Percentiles rank a stretch among this genome's conserved stretches.
Evolutionary conservation across 805 yeast genomes (phyloP).

Genomic region (Peterozyma xylosa): DNA sequence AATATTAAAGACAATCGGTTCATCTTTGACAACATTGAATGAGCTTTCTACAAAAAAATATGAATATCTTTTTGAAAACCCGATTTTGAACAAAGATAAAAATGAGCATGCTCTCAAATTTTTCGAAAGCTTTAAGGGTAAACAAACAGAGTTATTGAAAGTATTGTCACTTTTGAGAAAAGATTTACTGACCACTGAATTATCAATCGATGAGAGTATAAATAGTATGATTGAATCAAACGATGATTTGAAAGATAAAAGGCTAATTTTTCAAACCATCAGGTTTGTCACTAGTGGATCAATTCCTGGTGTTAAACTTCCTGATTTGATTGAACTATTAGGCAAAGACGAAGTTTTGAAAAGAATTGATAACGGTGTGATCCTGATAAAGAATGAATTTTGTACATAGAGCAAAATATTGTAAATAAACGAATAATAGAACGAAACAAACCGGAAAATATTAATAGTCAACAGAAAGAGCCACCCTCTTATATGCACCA

Average conservation of each 20-base stretch:
- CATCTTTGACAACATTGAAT: slow-evolving; percentile 41
- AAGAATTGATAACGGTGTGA: slow-evolving; percentile 13
- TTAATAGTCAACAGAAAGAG: neutral
- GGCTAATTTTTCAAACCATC: slow-evolving; percentile 44
- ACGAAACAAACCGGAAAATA: neutral
- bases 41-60: slow-evolving; percentile 42
- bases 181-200: slow-evolving; percentile 3
- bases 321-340: slow-evolving; percentile 44
- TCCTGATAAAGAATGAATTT: neutral
- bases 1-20: slow-evolving; percentile 37
- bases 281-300: slow-evolving; percentile 69
- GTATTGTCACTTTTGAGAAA: neutral
- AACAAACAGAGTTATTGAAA: slow-evolving; percentile 8
- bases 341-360: slow-evolving; percentile 32
- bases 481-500: slow-evolving; percentile 12
- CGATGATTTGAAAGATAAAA: slow-evolving; percentile 18
- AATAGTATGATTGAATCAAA: slow-evolving; percentile 4
- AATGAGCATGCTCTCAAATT: slow-evolving; percentile 23
- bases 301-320: slow-evolving; percentile 62
- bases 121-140: slow-evolving; percentile 11
- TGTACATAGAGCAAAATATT: neutral
- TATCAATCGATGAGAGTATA: neutral
- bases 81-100: slow-evolving; percentile 13
- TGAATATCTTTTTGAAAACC: slow-evolving; percentile 37
- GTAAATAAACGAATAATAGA: neutral